Conservation (phyloP, 176 grass and related monocot species). For the Musa acuminata region DNA sequence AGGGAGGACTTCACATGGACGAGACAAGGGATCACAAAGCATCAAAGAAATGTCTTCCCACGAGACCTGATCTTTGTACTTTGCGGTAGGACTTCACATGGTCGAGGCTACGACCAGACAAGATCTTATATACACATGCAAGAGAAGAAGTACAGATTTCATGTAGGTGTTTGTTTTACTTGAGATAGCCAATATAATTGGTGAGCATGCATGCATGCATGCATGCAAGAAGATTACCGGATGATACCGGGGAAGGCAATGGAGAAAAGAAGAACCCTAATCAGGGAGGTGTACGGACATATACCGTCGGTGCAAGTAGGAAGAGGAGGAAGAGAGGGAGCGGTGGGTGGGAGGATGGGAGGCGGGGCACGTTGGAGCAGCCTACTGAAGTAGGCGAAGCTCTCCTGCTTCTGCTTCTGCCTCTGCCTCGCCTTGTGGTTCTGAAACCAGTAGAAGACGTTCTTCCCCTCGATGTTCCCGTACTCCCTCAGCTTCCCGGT, state of each 20-base stretch:
- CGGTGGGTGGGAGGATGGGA: slow-evolving; percentile 7
- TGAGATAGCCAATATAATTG: too few relatives aligned
- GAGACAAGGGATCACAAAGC: too few relatives aligned
- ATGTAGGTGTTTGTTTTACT: too few relatives aligned
- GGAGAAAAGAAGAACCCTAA: neutral
- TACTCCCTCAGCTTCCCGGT: slow-evolving; percentile 52
- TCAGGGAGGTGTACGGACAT: neutral
- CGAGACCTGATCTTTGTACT: too few relatives aligned
- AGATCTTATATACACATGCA: too few relatives aligned
- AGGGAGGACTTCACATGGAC: too few relatives aligned
- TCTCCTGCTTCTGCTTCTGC: slow-evolving; percentile 69
- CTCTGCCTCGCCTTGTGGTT: slow-evolving; percentile 53
- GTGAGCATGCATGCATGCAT: too few relatives aligned
- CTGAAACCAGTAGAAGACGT: slow-evolving; percentile 58
- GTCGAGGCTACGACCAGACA: too few relatives aligned
- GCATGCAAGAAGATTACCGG: neutral
- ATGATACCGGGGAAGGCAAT: neutral
- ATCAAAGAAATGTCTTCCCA: too few relatives aligned
- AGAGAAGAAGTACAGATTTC: too few relatives aligned
- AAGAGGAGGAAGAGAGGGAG: neutral
- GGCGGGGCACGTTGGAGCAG: slow-evolving; percentile 25
- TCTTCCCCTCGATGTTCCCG: slow-evolving; percentile 48
- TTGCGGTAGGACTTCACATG: too few relatives aligned
- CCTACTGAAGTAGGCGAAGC: slow-evolving; percentile 61
- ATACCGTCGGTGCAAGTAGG: slow-evolving; percentile 18